Conservation (phyloP, 78 protist species). For the Dictyostelium citrinum region DNA sequence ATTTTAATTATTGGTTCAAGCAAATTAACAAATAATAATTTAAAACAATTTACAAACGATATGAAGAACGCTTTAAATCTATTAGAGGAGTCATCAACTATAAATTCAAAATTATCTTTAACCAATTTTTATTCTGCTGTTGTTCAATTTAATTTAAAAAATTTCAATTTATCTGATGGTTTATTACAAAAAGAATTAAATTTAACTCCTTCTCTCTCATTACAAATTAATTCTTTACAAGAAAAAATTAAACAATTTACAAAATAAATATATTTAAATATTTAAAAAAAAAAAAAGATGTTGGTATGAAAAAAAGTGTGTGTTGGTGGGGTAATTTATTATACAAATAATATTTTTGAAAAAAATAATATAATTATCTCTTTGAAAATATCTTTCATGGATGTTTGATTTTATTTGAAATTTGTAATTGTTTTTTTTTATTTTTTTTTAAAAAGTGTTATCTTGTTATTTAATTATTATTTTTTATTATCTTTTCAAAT, state of each 20-base stretch:
- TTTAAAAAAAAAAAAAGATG: neutral
- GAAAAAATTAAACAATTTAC: constrained; percentile 1
- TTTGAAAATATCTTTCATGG: no score
- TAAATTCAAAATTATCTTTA: constrained; percentile 2
- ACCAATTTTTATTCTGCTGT: neutral
- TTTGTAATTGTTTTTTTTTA: no score
- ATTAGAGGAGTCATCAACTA: neutral
- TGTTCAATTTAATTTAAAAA: neutral
- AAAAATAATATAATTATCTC: no score
- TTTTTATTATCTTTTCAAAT: no score
- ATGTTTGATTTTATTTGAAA: no score
- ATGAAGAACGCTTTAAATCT: neutral
- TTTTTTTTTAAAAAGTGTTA: no score
- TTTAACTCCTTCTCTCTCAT: neutral
- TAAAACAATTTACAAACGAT: constrained; percentile 35
- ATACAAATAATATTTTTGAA: no score
- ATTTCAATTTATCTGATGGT: neutral
- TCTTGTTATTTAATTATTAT: no score
- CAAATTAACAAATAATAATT: constrained; percentile 10
- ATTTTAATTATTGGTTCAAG: neutral
- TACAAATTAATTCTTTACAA: neutral
- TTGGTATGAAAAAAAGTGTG: no score
- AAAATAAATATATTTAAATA: neutral
- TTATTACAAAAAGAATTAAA: neutral
- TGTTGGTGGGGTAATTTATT: no score